Evolutionary conservation across 2,329 filamentous ascomycete genomes (phyloP).

Genomic region (Colletotrichum endophyticum): DNA sequence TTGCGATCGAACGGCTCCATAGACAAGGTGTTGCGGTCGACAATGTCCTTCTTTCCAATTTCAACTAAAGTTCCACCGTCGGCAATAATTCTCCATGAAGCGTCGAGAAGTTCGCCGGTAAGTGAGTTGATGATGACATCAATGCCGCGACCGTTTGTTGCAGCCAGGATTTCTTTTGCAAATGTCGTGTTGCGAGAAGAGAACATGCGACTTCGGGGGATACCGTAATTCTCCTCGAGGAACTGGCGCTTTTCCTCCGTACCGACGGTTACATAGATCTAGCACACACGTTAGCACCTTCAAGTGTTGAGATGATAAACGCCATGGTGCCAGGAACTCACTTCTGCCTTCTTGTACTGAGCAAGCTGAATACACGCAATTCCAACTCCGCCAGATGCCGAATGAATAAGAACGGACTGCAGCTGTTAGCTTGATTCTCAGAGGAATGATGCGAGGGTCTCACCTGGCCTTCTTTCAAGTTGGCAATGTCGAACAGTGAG

Average conservation of each 20-base stretch:
- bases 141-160: constrained; percentile 27
- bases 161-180: constrained; percentile 22
- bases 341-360: neutral
- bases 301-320: neutral
- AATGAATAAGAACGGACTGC: neutral
- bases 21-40: constrained; percentile 30
- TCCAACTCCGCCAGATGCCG: neutral
- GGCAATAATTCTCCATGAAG: neutral
- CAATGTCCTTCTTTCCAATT: constrained; percentile 31
- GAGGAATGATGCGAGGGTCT: neutral
- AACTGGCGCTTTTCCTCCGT: constrained; percentile 27
- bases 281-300: neutral
- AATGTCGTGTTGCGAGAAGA: constrained; percentile 26
- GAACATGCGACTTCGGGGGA: neutral
- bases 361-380: neutral
- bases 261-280: constrained; percentile 30
- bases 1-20: constrained; percentile 1
- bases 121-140: constrained; percentile 37
- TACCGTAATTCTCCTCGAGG: neutral
- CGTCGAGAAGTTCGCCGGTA: constrained; percentile 26
- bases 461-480: constrained; percentile 24
- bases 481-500: constrained; percentile 28
- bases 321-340: neutral
- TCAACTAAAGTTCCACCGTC: constrained; percentile 34
- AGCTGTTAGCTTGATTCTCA: neutral